Conservation (phyloP, 495 filamentous ascomycete genomes). For the Aspergillus ostianus region DNA sequence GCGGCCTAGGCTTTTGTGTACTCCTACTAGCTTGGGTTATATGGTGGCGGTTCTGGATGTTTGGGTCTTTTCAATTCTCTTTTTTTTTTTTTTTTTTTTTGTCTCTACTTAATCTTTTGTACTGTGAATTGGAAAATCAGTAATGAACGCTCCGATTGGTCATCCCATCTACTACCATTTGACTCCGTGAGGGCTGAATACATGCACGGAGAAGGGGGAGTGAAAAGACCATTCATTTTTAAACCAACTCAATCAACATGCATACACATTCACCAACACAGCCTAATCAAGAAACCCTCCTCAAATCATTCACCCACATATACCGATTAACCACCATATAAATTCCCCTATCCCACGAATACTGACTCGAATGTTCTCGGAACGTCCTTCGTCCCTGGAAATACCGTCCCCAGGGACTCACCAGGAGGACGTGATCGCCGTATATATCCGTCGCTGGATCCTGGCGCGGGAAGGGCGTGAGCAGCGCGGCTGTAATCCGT, state of each 20-base stretch:
- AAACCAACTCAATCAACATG: too few relatives aligned
- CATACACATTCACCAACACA: too few relatives aligned
- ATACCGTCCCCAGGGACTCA: slow-evolving; percentile 11
- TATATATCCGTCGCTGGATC: neutral
- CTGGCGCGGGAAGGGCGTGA: neutral
- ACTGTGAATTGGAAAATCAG: too few relatives aligned
- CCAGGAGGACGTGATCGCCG: slow-evolving; percentile 9
- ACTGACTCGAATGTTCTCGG: slow-evolving; percentile 12
- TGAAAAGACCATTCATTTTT: too few relatives aligned
- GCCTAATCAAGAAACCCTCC: slow-evolving; percentile 3
- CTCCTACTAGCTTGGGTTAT: neutral
- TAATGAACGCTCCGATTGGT: too few relatives aligned
- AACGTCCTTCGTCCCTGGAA: slow-evolving; percentile 8
- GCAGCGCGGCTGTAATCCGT: slow-evolving; percentile 6
- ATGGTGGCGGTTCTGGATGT: too few relatives aligned
- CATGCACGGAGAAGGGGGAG: too few relatives aligned
- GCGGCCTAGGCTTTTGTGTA: neutral
- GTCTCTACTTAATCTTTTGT: too few relatives aligned
- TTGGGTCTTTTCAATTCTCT: neutral
- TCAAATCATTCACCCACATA: slow-evolving; percentile 16
- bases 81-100: neutral
- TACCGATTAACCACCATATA: slow-evolving; percentile 16
- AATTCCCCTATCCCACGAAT: slow-evolving; percentile 12
- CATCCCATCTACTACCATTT: too few relatives aligned
- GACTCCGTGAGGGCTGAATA: too few relatives aligned